Conservation (phyloP, 2,329 filamentous ascomycete genomes). For the Fulvia fulva region DNA sequence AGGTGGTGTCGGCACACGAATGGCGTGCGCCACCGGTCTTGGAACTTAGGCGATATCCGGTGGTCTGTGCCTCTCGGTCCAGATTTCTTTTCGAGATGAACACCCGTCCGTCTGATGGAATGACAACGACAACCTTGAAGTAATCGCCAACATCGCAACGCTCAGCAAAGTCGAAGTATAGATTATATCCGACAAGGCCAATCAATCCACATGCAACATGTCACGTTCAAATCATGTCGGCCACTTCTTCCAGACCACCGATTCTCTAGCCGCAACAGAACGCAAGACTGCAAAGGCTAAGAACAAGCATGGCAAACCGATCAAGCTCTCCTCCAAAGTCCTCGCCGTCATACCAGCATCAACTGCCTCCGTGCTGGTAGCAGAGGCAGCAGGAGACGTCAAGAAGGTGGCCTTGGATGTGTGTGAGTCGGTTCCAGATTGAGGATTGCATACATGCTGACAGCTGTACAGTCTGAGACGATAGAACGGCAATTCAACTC, state of each 20-base stretch:
- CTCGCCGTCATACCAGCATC: slow-evolving; percentile 63
- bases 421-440: slow-evolving; percentile 43
- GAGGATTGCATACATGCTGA: neutral
- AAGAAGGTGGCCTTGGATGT: slow-evolving; percentile 73
- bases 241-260: slow-evolving; percentile 87
- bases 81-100: too few species aligned
- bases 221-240: slow-evolving; percentile 69
- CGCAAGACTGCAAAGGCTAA: slow-evolving; percentile 69
- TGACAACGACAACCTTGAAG: too few species aligned
- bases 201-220: slow-evolving; percentile 36
- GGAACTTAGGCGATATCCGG: neutral
- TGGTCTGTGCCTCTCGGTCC: too few species aligned
- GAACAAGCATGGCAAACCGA: slow-evolving; percentile 79
- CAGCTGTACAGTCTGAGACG: slow-evolving; percentile 40
- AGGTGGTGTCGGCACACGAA: neutral
- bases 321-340: slow-evolving; percentile 80
- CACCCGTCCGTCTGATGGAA: too few species aligned
- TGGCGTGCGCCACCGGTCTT: neutral
- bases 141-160: too few species aligned
- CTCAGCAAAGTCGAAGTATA: too few species aligned
- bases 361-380: slow-evolving; percentile 62
- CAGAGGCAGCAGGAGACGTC: slow-evolving; percentile 80
- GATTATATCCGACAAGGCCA: neutral
- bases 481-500: slow-evolving; percentile 59
- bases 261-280: slow-evolving; percentile 48